These are phyloP conservation scores for Dichomitus squalens DNA, from an alignment of 1,284 basidiomycete genomes.

Conservation along the genomic window DNA sequence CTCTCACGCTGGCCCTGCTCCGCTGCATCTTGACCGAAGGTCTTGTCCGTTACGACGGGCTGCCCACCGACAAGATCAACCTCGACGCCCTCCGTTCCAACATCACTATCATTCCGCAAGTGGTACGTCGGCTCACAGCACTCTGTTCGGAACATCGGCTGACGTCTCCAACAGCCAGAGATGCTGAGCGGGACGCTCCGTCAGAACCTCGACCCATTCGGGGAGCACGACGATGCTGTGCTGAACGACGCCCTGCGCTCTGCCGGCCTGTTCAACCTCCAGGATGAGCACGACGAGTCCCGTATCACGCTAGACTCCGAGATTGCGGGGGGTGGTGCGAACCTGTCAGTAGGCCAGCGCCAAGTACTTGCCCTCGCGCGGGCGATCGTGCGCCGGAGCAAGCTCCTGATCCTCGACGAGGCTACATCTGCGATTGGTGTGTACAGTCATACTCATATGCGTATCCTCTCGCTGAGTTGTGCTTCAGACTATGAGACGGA, in stretches of 20 bases:
- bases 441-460: background rate
- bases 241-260: constrained; percentile 49
- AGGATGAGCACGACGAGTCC: constrained; percentile 49
- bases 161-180: constrained; percentile 52
- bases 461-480: background rate
- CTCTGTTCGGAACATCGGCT: background rate
- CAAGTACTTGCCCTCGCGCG: constrained; percentile 66
- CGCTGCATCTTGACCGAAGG: constrained; percentile 52
- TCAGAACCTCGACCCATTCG: constrained; percentile 74
- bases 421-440: constrained; percentile 34
- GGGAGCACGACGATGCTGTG: constrained; percentile 68
- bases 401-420: constrained; percentile 65
- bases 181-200: constrained; percentile 61
- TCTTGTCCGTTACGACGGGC: constrained; percentile 39
- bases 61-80: constrained; percentile 48
- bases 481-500: constrained; percentile 58
- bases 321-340: constrained; percentile 62
- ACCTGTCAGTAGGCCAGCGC: constrained; percentile 56
- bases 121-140: constrained; percentile 17
- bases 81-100: constrained; percentile 55
- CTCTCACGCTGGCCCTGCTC: constrained; percentile 43
- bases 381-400: constrained; percentile 61
- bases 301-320: constrained; percentile 54
- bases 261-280: constrained; percentile 56
- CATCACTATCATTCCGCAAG: constrained; percentile 50